Base-by-base conservation (phyloP, 768 basidiomycete species). In the Cystofilobasidium macerans region DNA sequence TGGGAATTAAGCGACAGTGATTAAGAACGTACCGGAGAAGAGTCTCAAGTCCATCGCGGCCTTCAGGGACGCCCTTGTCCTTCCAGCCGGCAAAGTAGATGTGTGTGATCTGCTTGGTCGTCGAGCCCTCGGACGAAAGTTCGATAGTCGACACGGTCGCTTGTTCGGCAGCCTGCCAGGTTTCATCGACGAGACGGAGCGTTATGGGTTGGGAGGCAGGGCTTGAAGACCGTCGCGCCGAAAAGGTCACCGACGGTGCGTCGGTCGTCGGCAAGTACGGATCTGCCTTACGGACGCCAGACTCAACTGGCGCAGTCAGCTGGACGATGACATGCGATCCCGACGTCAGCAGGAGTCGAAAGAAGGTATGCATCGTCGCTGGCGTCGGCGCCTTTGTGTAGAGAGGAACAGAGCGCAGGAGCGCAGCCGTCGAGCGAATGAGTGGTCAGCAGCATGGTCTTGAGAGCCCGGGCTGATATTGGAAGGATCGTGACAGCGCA, bases 371-470 rank as follows among this genome's bases (percentile, higher is more conserved):
- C 45, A 75, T 68, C 5, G 74, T 69, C 5, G 22, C 20, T 5
- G 75, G 74, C n/a, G 70, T 47, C 11, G 76, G 76, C 0, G 76
- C 76, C 76, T 77, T n/a, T n/a, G n/a, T n/a, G n/a, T n/a, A n/a
- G n/a, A n/a, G n/a, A n/a, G n/a, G n/a, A n/a, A n/a, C n/a, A n/a
- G n/a, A n/a, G n/a, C n/a, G n/a, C n/a, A n/a, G n/a, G n/a, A n/a
- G n/a, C n/a, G n/a, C n/a, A n/a, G n/a, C n/a, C n/a, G n/a, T n/a
- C n/a, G n/a, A n/a, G n/a, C n/a, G n/a, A n/a, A n/a, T n/a, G n/a
- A n/a, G n/a, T n/a, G n/a, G n/a, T n/a, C n/a, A n/a, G n/a, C n/a
- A n/a, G n/a, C n/a, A n/a, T n/a, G n/a, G n/a, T n/a, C n/a, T n/a
- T n/a, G n/a, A n/a, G n/a, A n/a, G n/a, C n/a, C n/a, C n/a, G n/a